Evolutionary conservation across 768 basidiomycete genomes (phyloP).

Genomic region (Termitomyces sp.): DNA sequence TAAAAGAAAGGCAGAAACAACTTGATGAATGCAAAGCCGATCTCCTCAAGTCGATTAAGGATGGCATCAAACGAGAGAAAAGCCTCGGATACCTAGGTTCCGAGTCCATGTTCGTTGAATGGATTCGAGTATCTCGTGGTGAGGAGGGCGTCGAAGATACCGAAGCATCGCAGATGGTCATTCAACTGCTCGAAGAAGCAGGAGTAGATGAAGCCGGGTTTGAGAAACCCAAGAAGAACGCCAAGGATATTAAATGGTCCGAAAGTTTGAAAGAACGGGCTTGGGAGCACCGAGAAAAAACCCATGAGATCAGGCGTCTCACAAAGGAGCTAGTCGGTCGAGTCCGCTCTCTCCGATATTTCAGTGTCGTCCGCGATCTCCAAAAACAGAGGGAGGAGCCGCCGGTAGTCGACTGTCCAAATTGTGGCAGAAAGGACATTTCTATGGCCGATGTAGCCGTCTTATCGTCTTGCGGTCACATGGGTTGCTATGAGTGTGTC

Average conservation of each 20-base stretch:
- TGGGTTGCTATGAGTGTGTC: slow-evolving; percentile 76
- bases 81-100: slow-evolving; percentile 53
- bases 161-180: slow-evolving; percentile 63
- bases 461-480: slow-evolving; percentile 89
- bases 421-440: slow-evolving; percentile 49
- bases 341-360: slow-evolving; percentile 86
- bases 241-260: slow-evolving; percentile 50
- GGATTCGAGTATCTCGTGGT: slow-evolving; percentile 59
- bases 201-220: slow-evolving; percentile 31
- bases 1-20: slow-evolving; percentile 74
- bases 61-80: slow-evolving; percentile 65
- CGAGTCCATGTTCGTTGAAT: slow-evolving; percentile 79
- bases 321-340: slow-evolving; percentile 88
- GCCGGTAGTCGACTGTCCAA: slow-evolving; percentile 55
- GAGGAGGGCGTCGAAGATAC: slow-evolving; percentile 69
- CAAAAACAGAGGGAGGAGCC: slow-evolving; percentile 68
- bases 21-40: slow-evolving; percentile 75
- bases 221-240: slow-evolving; percentile 41
- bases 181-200: slow-evolving; percentile 55
- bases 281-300: slow-evolving; percentile 84
- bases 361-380: slow-evolving; percentile 84
- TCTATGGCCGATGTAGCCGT: slow-evolving; percentile 71
- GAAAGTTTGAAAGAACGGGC: slow-evolving; percentile 54
- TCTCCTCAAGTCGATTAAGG: slow-evolving; percentile 57
- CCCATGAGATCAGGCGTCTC: slow-evolving; percentile 78